These are phyloP conservation scores for Mycosphaerelloides madeirae DNA, from an alignment of 2,329 filamentous ascomycete genomes.

Conservation along the genomic window DNA sequence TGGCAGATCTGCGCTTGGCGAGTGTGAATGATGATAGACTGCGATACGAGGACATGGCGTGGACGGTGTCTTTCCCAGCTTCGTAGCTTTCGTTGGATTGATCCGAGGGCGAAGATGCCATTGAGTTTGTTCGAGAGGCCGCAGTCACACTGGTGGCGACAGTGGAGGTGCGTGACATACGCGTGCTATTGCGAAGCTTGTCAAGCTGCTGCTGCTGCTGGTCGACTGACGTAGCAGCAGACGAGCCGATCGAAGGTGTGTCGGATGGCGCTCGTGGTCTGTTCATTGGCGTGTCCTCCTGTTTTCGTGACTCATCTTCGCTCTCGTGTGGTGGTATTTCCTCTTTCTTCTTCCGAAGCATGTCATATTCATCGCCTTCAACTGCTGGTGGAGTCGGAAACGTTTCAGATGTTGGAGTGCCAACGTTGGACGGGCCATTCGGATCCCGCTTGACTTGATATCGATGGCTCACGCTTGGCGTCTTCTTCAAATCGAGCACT, in stretches of 20 bases:
- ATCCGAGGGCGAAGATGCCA: constrained; percentile 24
- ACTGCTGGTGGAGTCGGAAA: not conserved
- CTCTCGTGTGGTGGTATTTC: constrained; percentile 8
- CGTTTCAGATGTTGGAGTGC: constrained; percentile 4
- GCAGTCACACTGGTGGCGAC: constrained; percentile 19
- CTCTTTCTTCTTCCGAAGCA: constrained; percentile 3
- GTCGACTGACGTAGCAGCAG: constrained; percentile 22
- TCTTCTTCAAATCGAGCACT: constrained; percentile 22
- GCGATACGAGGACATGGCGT: constrained; percentile 16
- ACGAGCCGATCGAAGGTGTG: constrained; percentile 23
- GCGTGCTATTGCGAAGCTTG: constrained; percentile 26
- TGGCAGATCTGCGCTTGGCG: constrained; percentile 22
- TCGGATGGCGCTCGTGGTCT: constrained; percentile 16
- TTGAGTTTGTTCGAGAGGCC: constrained; percentile 26
- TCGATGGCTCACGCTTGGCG: constrained; percentile 32
- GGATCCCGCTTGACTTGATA: constrained; percentile 35
- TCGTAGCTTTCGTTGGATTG: constrained; percentile 16
- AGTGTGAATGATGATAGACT: constrained; percentile 23
- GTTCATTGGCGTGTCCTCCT: constrained; percentile 4
- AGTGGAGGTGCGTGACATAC: constrained; percentile 29
- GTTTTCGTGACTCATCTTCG: constrained; percentile 4
- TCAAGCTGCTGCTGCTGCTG: constrained; percentile 25
- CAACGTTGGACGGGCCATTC: constrained; percentile 26
- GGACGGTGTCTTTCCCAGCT: constrained; percentile 7
- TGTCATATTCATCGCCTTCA: not conserved